Percentiles rank a stretch among this genome's conserved stretches.
Evolutionary conservation across 177 flowering plant genomes (phyloP).

Genomic region (Vitis hybrid): DNA sequence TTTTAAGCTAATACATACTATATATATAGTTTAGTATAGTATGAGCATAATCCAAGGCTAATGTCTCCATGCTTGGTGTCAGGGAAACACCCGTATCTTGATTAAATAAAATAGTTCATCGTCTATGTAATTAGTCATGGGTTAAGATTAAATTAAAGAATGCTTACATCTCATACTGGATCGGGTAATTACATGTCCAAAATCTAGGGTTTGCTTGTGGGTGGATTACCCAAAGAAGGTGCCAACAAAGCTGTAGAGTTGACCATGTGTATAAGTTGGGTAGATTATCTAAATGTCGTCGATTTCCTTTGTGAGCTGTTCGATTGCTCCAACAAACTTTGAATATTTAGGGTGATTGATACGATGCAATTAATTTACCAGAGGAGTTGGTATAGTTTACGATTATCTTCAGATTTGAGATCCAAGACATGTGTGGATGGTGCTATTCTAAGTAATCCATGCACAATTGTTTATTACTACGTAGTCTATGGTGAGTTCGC

Average conservation of each 20-base stretch:
- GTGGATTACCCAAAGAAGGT: conserved; percentile 15
- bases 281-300: conserved; percentile 14
- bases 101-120: not conserved
- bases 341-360: conserved; percentile 11
- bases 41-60: conserved; percentile 6
- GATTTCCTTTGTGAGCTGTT: conserved; percentile 31
- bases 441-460: conserved; percentile 11
- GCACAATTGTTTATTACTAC: conserved; percentile 8
- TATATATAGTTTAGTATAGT: conserved; percentile 1
- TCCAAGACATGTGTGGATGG: conserved; percentile 23
- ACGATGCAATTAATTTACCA: not conserved
- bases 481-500: not conserved
- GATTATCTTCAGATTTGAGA: conserved; percentile 18
- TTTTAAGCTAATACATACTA: not conserved
- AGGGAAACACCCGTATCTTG: conserved; percentile 15
- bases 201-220: conserved; percentile 25
- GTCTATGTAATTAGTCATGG: not conserved
- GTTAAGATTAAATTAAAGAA: not conserved
- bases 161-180: conserved; percentile 16
- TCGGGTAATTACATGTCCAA: conserved; percentile 29
- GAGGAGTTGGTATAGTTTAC: not conserved
- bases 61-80: conserved; percentile 31
- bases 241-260: conserved; percentile 18
- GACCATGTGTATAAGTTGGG: conserved; percentile 13
- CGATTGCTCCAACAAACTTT: conserved; percentile 34